Evolutionary conservation across 2,329 filamentous ascomycete genomes (phyloP), one percentile per base, ranked within the genome.

Genomic region (Colletotrichum gloeosporioides): DNA sequence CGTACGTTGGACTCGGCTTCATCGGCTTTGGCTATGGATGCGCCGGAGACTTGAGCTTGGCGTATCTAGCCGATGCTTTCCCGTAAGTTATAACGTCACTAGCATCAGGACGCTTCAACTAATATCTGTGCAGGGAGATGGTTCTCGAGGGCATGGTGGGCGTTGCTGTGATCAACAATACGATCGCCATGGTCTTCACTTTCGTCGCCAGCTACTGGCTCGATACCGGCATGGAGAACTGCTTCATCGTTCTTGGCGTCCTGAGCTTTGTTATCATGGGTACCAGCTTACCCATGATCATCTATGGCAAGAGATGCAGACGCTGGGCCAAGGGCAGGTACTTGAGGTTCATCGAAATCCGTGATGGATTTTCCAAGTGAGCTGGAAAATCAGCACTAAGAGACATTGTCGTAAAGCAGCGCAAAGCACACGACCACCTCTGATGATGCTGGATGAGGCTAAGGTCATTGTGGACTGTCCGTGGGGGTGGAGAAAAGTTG

Each of bases 11-110:
- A 3, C 82, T 92, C 1, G 90, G 88, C 5, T 88, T 91, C 78
- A 91, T 91, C 32, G 90, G 90, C 6, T 92, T 92, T 71, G 90
- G 90, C 3, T 92, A 90, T 81, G 90, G 90, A 9, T 91, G 90
- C 67, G 89, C 89, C 3, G 90, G 90, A 8, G 90, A 92, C 81
- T 80, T 92, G 73, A 86, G 87, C 70, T 87, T 90, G 84, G 88
- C 89, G 0, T 91, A 91, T 75, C 82, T 91, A 6, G 89, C 89
- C 78, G 90, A 91, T 75, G 87, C 87, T 5, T 91, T 91, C 74
- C 89, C 89, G 1, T 75, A 9, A 72, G 72, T 72, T 71, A 13
- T 2, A 5, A 2, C 1, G 6, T 1, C 7, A n/a, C 2, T 10
- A 4, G 1, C 44, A 2, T 49, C 10, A 1, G 6, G 3, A 2